A percentile compares a stretch with the other conserved stretches of the same genome.
phyloP scores from a whole-genome alignment of 495 filamentous ascomycete species.

The Tuber aestivum region DNA sequence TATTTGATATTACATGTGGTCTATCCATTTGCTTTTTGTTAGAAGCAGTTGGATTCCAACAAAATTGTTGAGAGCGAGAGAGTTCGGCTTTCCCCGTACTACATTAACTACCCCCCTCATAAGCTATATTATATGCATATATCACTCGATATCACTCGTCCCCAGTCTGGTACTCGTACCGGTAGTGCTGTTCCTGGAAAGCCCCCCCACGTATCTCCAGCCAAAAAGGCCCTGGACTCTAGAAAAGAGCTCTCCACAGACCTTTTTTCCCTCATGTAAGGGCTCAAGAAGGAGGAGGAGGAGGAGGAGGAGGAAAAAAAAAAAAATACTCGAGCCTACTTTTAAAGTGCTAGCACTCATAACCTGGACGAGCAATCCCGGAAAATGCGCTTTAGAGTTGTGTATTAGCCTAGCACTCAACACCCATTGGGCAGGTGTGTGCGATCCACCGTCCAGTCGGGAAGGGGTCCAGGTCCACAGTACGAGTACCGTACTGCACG shows the following conservation, averaged over 20 bases:
- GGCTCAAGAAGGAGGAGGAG: no score
- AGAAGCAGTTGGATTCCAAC: slow-evolving; percentile 5
- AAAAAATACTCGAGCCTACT: slow-evolving; percentile 1
- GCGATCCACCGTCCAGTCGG: not conserved
- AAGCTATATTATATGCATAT: not conserved
- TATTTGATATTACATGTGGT: not conserved
- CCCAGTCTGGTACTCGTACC: not conserved
- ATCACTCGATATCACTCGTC: slow-evolving; percentile 3
- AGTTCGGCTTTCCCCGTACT: not conserved
- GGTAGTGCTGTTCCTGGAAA: not conserved
- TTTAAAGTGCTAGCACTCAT: no score
- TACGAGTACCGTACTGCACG: no score
- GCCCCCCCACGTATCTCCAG: slow-evolving; percentile 2
- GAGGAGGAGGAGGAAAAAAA: no score
- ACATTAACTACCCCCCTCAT: not conserved
- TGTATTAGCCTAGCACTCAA: not conserved
- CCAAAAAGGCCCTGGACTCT: not conserved
- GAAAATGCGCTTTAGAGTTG: not conserved
- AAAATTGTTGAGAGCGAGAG: slow-evolving; percentile 3
- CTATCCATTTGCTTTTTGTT: not conserved
- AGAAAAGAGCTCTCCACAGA: not conserved
- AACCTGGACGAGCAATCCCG: not conserved
- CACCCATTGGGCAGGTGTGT: not conserved
- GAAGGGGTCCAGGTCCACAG: not conserved
- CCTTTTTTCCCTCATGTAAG: not conserved